These are phyloP conservation scores for Aspergillus carbonarius DNA, from an alignment of 2,329 filamentous ascomycete genomes.

Conservation along the genomic window DNA sequence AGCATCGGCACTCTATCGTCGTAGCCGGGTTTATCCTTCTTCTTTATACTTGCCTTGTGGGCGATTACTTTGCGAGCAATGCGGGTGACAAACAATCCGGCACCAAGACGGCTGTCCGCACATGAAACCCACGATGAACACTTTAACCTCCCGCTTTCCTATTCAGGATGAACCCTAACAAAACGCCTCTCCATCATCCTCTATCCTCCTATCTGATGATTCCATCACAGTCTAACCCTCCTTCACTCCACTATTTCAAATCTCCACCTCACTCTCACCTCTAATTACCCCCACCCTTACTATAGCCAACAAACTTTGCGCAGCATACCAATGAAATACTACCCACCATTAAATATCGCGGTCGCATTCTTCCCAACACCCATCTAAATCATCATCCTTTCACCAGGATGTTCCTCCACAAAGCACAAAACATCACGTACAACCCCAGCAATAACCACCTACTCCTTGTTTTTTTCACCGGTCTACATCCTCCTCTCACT, in stretches of 20 bases:
- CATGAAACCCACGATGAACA: background rate
- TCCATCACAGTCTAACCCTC: background rate
- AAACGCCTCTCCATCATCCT: background rate
- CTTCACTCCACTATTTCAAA: conserved; percentile 61
- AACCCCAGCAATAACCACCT: conserved; percentile 8
- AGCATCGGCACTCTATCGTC: too few species aligned
- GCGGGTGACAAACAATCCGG: background rate
- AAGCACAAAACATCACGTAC: conserved; percentile 16
- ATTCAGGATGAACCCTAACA: background rate
- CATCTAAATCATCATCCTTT: background rate
- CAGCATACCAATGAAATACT: conserved; percentile 80
- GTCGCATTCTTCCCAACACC: conserved; percentile 16
- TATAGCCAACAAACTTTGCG: conserved; percentile 78
- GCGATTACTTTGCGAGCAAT: background rate
- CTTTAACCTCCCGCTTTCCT: background rate
- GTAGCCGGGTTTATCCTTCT: too few species aligned
- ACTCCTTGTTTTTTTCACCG: background rate
- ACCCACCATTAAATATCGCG: conserved; percentile 58
- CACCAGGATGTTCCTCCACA: conserved; percentile 14
- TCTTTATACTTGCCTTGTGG: too few species aligned
- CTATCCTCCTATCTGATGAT: background rate
- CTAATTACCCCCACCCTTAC: conserved; percentile 80
- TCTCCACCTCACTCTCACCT: conserved; percentile 80
- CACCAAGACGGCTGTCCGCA: background rate
- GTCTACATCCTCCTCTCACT: conserved; percentile 8